Evolutionary conservation across 2,329 filamentous ascomycete genomes (phyloP), one percentile per base, ranked within the genome.

Genomic region (Dactylellina parvicollis): DNA sequence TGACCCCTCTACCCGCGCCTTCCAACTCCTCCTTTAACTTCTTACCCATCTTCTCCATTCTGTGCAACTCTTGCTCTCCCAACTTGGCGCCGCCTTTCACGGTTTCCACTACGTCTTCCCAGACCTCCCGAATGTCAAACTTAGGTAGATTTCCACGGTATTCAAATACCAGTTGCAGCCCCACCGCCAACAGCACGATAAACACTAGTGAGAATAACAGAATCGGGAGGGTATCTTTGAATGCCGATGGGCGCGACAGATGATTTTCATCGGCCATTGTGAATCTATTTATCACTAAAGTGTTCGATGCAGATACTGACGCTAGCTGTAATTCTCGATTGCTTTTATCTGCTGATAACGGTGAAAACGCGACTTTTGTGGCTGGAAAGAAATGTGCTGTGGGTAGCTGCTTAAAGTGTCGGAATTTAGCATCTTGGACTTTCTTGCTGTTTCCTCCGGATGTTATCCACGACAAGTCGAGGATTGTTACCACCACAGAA

Each of bases 61-160:
- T 26, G 7, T 73, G 69, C 14, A 73, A 38, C n/a, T 73, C 69
- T 24, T 66, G 60, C 9, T 73, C 69, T 26, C 69, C 69, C 9
- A 73, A 20, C 30, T 73, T 73, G 2, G 69, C 69, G 28, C 69
- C 24, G 1, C 69, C 69, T 22, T 73, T 73, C 16, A 73, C 56
- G 1, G 69, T 66, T 44, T 73, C 69, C 1, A 73, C 46, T 7
- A 73, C 47, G 18, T 73, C 69, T n/a, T 73, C 69, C 69, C 60
- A 73, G 1, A 66, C 69, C 14, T 73, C 69, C 69, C 60, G 66
- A 16, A 73, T 73, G 52, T 73, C 69, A 30, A 73, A 73, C 14
- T 73, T 66, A 1, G 69, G 69, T 16, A 73, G 22, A 52, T 73
- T 73, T 3, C 69, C 69, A 40, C 69, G 49, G 20, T 74, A 60